These are phyloP conservation scores for Yarrowia sp. DNA, from an alignment of 805 yeast species.

Conservation along the genomic window DNA sequence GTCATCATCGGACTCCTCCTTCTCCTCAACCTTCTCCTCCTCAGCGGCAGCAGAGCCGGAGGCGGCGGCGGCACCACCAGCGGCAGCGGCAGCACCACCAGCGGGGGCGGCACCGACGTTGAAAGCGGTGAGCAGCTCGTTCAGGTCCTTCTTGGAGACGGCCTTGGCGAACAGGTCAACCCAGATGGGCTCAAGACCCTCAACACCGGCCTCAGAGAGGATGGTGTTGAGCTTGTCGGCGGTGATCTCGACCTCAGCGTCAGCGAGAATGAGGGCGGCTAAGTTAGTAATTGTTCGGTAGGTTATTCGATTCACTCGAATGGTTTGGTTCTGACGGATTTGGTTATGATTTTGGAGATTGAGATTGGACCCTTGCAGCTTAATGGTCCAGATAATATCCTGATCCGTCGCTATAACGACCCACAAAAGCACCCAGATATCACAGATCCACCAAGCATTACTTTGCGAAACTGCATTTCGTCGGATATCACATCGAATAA, in stretches of 20 bases:
- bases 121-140: constrained; percentile 67
- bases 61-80: constrained; percentile 60
- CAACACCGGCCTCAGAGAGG: constrained; percentile 78
- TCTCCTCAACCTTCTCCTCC: constrained; percentile 54
- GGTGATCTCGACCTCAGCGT: constrained; percentile 91
- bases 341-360: background rate
- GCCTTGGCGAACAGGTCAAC: constrained; percentile 88
- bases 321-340: background rate
- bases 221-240: constrained; percentile 77
- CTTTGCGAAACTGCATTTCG: background rate
- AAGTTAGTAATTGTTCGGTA: background rate
- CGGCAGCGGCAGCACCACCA: constrained; percentile 59
- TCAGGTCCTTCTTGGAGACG: constrained; percentile 75
- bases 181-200: constrained; percentile 71
- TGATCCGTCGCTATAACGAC: background rate
- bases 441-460: background rate
- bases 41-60: constrained; percentile 61
- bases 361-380: background rate
- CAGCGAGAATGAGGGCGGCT: constrained; percentile 97
- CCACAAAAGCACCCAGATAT: background rate
- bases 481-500: background rate
- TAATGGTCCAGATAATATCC: no score
- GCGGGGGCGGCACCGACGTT: constrained; percentile 72
- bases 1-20: constrained; percentile 68
- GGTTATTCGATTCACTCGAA: background rate